Evolutionary conservation across 2,329 filamentous ascomycete genomes (phyloP), one percentile per base, ranked within the genome.

Genomic region (Botryosphaeria agaves): DNA sequence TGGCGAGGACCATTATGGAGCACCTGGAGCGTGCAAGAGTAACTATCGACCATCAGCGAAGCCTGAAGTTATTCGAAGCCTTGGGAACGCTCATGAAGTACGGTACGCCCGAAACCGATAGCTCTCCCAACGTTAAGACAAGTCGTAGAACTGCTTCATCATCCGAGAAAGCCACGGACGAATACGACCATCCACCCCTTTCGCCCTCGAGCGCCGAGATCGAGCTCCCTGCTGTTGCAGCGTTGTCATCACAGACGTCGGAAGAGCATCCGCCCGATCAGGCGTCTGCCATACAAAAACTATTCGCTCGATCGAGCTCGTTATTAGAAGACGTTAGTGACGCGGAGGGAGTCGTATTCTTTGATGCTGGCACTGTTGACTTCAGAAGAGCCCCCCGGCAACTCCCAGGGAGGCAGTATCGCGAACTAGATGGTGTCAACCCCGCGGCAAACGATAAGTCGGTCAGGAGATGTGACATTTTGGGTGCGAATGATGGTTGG

Each of bases 1-100:
- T 76, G 48, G 56, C 63, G 7, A 23, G 7, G 20, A 23, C 20
- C n/a, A n/a, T 23, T 7, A 23, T 23, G 20, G n/a, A n/a, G n/a
- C 20, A 23, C n/a, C 20, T 23, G 7, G 20, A 23, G n/a, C 7
- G 7, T 7, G 20, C n/a, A 7, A 23, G 20, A n/a, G 20, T n/a
- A n/a, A 23, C 7, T 7, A n/a, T 7, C 7, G 20, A 23, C 7
- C 20, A 23, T 23, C 20, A n/a, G 7, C 7, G 20, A 23, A 23
- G 20, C 20, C 7, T 7, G 20, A 23, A n/a, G 20, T 7, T 23
- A n/a, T 7, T 23, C 20, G n/a, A n/a, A 23, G 20, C 7, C 7
- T 23, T 23, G 20, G 20, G 20, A n/a, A 23, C 7, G 7, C n/a
- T 23, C n/a, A 23, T 23, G 7, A n/a, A 23, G n/a, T n/a, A 23